Evolutionary conservation across 1,284 basidiomycete genomes (phyloP).

Genomic region (Quambalaria eucalypti): DNA sequence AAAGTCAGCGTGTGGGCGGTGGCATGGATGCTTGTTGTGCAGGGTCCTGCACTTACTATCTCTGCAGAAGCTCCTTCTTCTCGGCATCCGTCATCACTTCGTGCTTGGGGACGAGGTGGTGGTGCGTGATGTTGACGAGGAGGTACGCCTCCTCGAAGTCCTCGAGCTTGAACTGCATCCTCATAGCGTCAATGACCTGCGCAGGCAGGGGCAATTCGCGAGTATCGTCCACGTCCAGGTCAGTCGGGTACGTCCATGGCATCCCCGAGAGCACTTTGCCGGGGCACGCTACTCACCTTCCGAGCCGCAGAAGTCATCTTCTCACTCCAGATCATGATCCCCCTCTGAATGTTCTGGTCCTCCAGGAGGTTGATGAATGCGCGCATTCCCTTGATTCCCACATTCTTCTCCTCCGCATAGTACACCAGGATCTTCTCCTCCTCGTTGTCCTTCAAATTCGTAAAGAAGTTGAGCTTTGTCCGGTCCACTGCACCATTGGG

Average conservation of each 20-base stretch:
- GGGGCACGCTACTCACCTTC: constrained; percentile 57
- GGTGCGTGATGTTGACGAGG: constrained; percentile 88
- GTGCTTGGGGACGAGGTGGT: constrained; percentile 88
- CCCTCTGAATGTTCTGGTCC: constrained; percentile 69
- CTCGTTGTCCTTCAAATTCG: constrained; percentile 44
- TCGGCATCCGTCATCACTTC: constrained; percentile 77
- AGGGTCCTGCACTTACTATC: constrained; percentile 65
- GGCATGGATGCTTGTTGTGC: not conserved
- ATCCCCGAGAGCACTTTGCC: not conserved
- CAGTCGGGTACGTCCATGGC: not conserved
- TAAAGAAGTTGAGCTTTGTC: constrained; percentile 42
- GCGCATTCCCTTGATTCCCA: constrained; percentile 46
- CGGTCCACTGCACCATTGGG: constrained; percentile 51
- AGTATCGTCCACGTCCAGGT: not conserved
- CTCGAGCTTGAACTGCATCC: constrained; percentile 71
- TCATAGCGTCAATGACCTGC: constrained; percentile 48
- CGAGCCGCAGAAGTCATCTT: constrained; percentile 93
- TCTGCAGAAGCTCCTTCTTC: constrained; percentile 75
- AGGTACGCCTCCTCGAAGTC: constrained; percentile 95
- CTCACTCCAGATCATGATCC: constrained; percentile 89
- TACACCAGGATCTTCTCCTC: constrained; percentile 82
- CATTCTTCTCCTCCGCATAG: constrained; percentile 55
- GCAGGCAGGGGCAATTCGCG: not conserved
- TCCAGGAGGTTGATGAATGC: constrained; percentile 42
- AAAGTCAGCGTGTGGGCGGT: constrained; percentile 2